These are phyloP conservation scores for Artomyces pyxidatus DNA, from an alignment of 768 basidiomycete species.

Conservation along the genomic window DNA sequence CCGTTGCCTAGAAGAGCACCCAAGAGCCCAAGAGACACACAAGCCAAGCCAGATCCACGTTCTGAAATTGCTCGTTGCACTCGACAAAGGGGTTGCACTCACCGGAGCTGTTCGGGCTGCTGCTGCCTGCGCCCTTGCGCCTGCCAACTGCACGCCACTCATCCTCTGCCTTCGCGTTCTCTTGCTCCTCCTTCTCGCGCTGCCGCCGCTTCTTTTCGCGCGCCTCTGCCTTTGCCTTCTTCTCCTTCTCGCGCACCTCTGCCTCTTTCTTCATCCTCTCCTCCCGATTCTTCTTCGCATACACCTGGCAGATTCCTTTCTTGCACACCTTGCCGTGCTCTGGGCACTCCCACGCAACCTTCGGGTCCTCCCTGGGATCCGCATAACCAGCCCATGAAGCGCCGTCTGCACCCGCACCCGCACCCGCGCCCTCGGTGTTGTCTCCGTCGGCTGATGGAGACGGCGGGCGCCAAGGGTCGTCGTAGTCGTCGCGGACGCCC, in stretches of 20 bases:
- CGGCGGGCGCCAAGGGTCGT: not conserved
- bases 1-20: too few relatives aligned
- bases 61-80: too few relatives aligned
- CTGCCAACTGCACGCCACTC: not conserved
- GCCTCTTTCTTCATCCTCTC: not conserved
- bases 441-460: not conserved
- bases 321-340: conserved; percentile 9
- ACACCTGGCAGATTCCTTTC: conserved; percentile 6
- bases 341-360: not conserved
- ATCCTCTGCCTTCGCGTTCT: not conserved
- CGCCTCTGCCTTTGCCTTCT: not conserved
- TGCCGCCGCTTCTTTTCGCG: not conserved
- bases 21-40: too few relatives aligned
- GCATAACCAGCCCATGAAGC: conserved; percentile 2
- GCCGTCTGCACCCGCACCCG: not conserved
- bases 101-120: too few relatives aligned
- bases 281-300: not conserved
- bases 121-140: too few relatives aligned
- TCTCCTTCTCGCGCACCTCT: not conserved
- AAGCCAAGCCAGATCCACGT: too few relatives aligned
- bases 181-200: not conserved
- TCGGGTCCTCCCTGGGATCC: not conserved
- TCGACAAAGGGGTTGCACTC: too few relatives aligned
- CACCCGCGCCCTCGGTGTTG: not conserved
- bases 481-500: not conserved